These are phyloP conservation scores for Nicotiana benthamiana DNA, from an alignment of 257 asterid genomes.

Conservation along the genomic window DNA sequence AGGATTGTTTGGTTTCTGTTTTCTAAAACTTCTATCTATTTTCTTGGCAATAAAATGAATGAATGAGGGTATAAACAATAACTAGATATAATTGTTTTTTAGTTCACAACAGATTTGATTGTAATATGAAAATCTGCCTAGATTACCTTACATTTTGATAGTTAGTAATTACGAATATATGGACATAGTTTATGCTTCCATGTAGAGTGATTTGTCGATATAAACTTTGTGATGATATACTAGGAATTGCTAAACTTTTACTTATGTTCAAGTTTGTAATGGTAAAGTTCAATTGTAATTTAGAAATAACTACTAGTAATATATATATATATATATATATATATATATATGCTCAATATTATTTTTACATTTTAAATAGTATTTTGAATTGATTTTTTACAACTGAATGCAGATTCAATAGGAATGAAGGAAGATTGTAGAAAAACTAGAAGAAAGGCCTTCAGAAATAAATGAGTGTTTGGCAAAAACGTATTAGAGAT, in stretches of 20 bases:
- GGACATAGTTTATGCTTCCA: background rate
- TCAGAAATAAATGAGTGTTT: too few species aligned
- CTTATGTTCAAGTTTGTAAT: background rate
- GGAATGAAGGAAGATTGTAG: background rate
- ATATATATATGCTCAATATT: too few species aligned
- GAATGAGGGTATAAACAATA: background rate
- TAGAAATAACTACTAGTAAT: too few species aligned
- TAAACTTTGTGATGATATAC: background rate
- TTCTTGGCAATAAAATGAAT: background rate
- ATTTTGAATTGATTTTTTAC: background rate
- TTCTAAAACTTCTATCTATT: background rate
- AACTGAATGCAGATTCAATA: background rate
- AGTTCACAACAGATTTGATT: background rate
- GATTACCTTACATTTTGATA: too few species aligned
- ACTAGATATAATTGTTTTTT: too few species aligned
- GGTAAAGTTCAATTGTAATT: background rate
- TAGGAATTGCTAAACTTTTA: background rate
- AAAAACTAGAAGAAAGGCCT: background rate
- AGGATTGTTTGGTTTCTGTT: too few species aligned
- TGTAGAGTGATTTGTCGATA: background rate
- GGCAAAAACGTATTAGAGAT: background rate
- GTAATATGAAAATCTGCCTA: background rate
- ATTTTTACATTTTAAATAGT: background rate
- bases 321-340: too few species aligned
- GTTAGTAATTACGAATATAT: background rate